phyloP scores from a whole-genome alignment of 805 yeast species.

The Wickerhamiella sergipiensis region DNA sequence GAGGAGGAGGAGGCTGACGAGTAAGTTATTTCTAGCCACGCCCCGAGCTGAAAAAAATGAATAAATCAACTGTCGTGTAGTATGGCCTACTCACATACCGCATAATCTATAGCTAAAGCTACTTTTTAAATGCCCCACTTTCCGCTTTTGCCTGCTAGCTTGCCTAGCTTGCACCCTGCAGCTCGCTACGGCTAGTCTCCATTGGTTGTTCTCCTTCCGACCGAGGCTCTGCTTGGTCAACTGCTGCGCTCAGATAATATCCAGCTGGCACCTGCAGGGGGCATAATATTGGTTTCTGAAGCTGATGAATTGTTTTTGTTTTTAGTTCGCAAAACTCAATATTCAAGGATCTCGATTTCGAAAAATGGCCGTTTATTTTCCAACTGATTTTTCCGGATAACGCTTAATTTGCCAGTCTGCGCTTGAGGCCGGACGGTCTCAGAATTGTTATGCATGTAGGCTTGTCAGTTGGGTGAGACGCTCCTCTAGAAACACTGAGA shows the following conservation, averaged over 20 bases:
- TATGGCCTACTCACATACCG: constrained; percentile 2
- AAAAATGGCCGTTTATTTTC: too few species aligned
- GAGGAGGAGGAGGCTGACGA: constrained; percentile 42
- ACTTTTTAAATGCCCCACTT: not conserved
- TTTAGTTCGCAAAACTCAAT: too few species aligned
- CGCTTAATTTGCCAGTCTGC: not conserved
- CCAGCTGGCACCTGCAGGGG: not conserved
- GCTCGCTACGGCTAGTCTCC: too few species aligned
- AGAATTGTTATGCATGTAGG: not conserved
- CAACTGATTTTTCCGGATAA: too few species aligned
- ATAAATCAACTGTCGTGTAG: not conserved
- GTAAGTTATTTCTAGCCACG: not conserved
- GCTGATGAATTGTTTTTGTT: too few species aligned
- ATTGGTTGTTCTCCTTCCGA: too few species aligned
- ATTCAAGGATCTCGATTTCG: too few species aligned
- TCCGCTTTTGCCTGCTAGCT: not conserved
- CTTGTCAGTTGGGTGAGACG: not conserved
- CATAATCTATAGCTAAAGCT: constrained; percentile 2
- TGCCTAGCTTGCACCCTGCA: too few species aligned
- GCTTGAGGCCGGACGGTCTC: not conserved
- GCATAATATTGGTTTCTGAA: too few species aligned
- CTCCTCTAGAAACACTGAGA: too few species aligned
- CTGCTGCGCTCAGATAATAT: not conserved
- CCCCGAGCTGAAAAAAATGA: not conserved
- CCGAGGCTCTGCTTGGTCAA: too few species aligned